These are phyloP conservation scores for Rubia tinctorum DNA, from an alignment of 305 asterid species.

Conservation along the genomic window DNA sequence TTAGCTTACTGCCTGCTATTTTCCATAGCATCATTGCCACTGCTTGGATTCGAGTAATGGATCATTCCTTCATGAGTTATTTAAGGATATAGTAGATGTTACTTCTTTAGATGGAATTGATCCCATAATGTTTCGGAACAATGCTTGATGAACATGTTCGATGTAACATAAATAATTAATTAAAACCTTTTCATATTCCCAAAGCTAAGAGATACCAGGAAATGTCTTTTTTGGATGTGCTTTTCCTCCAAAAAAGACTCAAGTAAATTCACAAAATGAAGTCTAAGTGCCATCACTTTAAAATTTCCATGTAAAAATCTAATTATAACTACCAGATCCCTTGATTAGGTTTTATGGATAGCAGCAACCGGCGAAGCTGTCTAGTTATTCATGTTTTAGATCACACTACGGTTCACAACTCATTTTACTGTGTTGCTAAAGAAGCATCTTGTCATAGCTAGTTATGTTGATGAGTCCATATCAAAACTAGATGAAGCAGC, in stretches of 20 bases:
- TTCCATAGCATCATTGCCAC: constrained; percentile 70
- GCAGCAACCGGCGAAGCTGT: not conserved
- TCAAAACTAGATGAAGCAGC: constrained; percentile 76
- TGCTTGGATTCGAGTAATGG: constrained; percentile 75
- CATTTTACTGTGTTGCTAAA: constrained; percentile 45
- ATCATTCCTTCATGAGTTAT: constrained; percentile 8
- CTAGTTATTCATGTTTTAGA: not conserved
- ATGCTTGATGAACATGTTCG: not conserved
- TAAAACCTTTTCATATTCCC: not conserved
- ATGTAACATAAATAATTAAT: not conserved
- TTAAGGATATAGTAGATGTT: not conserved
- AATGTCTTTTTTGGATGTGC: not conserved
- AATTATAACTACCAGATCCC: not conserved
- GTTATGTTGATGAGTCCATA: constrained; percentile 90
- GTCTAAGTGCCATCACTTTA: not conserved
- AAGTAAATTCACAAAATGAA: not conserved
- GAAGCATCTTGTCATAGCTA: constrained; percentile 91
- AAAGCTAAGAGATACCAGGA: not conserved
- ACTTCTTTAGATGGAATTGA: not conserved
- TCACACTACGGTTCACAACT: not conserved
- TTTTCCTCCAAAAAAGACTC: not conserved
- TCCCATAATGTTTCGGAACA: not conserved
- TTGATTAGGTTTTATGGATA: not conserved
- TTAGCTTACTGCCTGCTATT: constrained; percentile 91
- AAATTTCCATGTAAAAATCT: too few species aligned